Evolutionary conservation across 1,284 basidiomycete species (phyloP), one percentile per base, ranked within the genome.

Genomic region (Pyrrhoderma lamaoense): DNA sequence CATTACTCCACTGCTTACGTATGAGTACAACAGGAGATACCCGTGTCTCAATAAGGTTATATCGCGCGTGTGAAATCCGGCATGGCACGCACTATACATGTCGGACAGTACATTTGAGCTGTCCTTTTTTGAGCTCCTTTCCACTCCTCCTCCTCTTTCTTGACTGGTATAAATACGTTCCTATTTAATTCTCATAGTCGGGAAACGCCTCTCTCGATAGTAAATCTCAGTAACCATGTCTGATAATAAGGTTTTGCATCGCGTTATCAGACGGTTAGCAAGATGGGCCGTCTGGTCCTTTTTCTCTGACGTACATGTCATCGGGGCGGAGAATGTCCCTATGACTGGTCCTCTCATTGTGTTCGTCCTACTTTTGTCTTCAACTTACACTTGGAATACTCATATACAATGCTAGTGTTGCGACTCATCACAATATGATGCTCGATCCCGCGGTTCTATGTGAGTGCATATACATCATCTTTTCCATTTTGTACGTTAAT

Each of bases 341-440:
- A 67, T 65, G 56, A 75, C 86, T 56, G 92, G 90, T 0, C 91
- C 92, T 21, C 80, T 94, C 59, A 89, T 96, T 61, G 84, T 92
- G 89, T 93, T 67, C 66, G 85, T 79, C 25, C 43, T 36, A 40
- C 39, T 3, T 39, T 25, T 37, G 19, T 44, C 27, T 37, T 22
- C 16, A 27, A 50, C 40, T 39, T 59, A 49, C 46, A 45, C 51
- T 47, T 58, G 45, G 54, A 36, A 19, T 34, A 37, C 21, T 42
- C 34, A 27, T 22, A 47, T 31, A 39, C 16, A 56, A 50, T 61
- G 22, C 61, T 51, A 92, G 90, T 52, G 82, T 87, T 18, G 87
- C 88, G 49, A 91, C 89, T 4, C 91, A 93, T 65, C 84, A 90
- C 61, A 93, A 93, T 65, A 93, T 93, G 90, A 91, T 92, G 73